Evolutionary conservation across 305 asterid species (phyloP), one percentile per base, ranked within the genome.

Genomic region (Plantago coronopus): DNA sequence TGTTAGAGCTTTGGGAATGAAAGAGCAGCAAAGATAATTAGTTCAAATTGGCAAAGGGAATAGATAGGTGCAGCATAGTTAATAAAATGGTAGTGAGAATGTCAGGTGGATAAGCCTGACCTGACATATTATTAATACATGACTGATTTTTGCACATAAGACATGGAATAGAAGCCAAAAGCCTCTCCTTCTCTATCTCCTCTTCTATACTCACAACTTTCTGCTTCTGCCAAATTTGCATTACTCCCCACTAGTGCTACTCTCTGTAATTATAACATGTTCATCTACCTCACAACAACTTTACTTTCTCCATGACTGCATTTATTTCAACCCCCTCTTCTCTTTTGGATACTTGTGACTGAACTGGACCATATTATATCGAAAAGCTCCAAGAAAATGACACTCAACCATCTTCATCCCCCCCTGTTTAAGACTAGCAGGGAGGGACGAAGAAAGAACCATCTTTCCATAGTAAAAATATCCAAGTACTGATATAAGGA

Each of bases 101-200:
- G 82, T 76, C 79, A 74, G 76, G 65, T 64, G 43, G 84, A 78
- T 77, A 80, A 81, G 81, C 75, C 85, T 66, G 86, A 62, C 77
- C n/a, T n/a, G n/a, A n/a, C n/a, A n/a, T n/a, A 67, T 38, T 40
- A 53, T 48, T 34, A 68, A 67, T 51, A 73, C 48, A 50, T 22
- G 5, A 40, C 27, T 54, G 45, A 60, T 53, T 60, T 61, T 44
- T 34, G 43, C 31, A 50, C 34, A 45, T 46, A 68, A 54, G 63
- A 63, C 57, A 22, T 31, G 17, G 70, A 71, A 79, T 59, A 74
- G 71, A 76, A 73, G 78, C 83, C 82, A 69, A 72, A 75, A 65
- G 21, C 55, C 43, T 13, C 14, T 7, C 31, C n/a, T 20, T 57
- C 50, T 57, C 17, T 31, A 18, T 53, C 55, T 40, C 19, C 43